Evolutionary conservation across 73 alveolate species (phyloP), one percentile per base, ranked within the genome.

Genomic region (Tetrahymena borealis): DNA sequence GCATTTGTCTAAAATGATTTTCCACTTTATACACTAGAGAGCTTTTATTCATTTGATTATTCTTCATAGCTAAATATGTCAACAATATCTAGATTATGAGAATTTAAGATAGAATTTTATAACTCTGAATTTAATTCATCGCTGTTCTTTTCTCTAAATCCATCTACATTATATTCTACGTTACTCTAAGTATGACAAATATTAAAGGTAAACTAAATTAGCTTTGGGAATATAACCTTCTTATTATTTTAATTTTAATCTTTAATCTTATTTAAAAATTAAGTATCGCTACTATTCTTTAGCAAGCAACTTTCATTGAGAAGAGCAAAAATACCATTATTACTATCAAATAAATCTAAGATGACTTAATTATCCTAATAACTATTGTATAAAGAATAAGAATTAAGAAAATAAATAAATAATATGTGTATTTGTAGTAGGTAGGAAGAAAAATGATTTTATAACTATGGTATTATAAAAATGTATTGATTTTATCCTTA

Each of bases 91-190:
- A 20, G 24, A 85, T 85, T 93, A 33, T 85, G 37, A 12, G 95
- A 93, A 32, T 79, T 93, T 38, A 77, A 38, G 7, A 93, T 38
- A 18, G 32, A 13, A 33, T 79, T 78, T 32, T 39, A 93, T 33
- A 93, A 39, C 35, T 39, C 78, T 28, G 92, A 95, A 90, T 96
- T 94, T 41, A 98, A 94, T 78, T 96, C 98, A 94, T 98, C 99
- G 28, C 95, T 95, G 91, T 98, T 98, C 94, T 97, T 98, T 38
- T 96, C 99, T 24, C 98, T 96, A 95, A 98, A 97, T 40, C 97
- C 96, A 60, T 94, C 94, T 77, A 95, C 91, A 20, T 95, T 91
- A 93, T 98, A 98, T 40, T 95, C 98, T 0, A 98, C 99, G 28
- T 94, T 96, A 93, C 97, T 97, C 16, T 99, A 99, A 33, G 98